Percentiles rank a stretch among this genome's conserved stretches.
Evolutionary conservation across 192 early-diverging fungal genomes (phyloP).

Genomic region (Entomortierella lignicola): DNA sequence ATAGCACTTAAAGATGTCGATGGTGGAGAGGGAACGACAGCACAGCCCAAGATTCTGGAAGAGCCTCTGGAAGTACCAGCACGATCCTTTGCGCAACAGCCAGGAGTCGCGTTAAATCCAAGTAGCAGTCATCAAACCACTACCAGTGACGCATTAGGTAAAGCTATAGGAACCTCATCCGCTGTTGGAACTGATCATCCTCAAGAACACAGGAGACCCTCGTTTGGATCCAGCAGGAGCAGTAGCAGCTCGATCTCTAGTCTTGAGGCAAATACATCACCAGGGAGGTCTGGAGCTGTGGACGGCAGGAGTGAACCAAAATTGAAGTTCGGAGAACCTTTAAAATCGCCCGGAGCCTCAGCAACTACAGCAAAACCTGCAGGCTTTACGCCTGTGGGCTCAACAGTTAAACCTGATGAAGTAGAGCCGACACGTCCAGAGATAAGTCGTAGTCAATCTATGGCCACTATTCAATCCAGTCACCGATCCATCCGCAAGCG

Average conservation of each 20-base stretch:
- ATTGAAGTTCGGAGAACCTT: constrained; percentile 30
- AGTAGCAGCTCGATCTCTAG: constrained; percentile 5
- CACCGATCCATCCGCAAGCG: constrained; percentile 12
- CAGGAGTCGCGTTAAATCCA: constrained; percentile 5
- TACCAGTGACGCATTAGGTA: constrained; percentile 22
- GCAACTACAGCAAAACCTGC: not conserved
- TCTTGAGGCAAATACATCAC: constrained; percentile 7
- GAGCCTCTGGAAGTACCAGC: constrained; percentile 12
- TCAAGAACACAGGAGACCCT: constrained; percentile 6
- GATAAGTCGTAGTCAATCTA: constrained; percentile 3
- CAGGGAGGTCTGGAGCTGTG: not conserved
- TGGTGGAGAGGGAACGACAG: not conserved
- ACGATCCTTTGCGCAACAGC: constrained; percentile 8
- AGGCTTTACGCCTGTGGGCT: not conserved
- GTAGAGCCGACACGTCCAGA: constrained; percentile 4
- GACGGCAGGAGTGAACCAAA: not conserved
- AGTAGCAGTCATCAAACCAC: constrained; percentile 24
- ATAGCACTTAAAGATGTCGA: not conserved
- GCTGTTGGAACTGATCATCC: constrained; percentile 4
- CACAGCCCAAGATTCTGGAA: too few relatives aligned
- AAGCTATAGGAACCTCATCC: constrained; percentile 22
- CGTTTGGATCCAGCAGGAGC: constrained; percentile 17
- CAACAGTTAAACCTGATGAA: not conserved
- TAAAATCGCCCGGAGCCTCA: not conserved
- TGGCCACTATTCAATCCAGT: constrained; percentile 8